Conservation (phyloP, 2,329 filamentous ascomycete genomes). For the Colletotrichum cordylinicola region DNA sequence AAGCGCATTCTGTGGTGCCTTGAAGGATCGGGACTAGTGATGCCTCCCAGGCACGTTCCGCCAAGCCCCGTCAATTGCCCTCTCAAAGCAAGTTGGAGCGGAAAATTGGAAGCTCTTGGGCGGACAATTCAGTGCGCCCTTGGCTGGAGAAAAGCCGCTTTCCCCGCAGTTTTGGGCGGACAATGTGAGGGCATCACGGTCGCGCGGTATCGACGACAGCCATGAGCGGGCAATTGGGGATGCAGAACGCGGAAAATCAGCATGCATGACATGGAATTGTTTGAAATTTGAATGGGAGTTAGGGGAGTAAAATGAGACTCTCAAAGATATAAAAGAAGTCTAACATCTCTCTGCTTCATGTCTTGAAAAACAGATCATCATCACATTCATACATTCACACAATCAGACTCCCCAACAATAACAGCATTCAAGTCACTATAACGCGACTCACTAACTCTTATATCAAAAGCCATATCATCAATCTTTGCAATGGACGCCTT, state of each 20-base stretch:
- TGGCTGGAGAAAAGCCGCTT: background rate
- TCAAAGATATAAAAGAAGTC: background rate
- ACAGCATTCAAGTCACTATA: background rate
- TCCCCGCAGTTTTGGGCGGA: background rate
- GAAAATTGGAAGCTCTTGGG: background rate
- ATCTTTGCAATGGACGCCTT: background rate
- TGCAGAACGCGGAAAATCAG: background rate
- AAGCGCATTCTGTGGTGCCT: background rate
- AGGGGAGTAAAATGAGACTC: background rate
- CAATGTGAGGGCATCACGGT: background rate
- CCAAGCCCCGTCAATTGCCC: background rate
- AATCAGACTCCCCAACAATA: background rate
- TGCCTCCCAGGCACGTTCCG: background rate
- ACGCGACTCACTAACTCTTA: background rate
- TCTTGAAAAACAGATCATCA: background rate
- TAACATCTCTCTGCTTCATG: background rate
- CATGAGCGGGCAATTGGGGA: background rate
- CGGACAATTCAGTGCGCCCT: background rate
- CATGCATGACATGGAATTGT: background rate
- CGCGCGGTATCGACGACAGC: background rate
- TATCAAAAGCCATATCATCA: background rate
- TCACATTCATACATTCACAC: background rate
- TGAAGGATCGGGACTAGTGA: background rate
- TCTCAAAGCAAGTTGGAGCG: background rate
- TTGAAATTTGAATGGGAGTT: background rate